Evolutionary conservation across 2,329 filamentous ascomycete species (phyloP).

Genomic region (Trichophyton benhamiae): DNA sequence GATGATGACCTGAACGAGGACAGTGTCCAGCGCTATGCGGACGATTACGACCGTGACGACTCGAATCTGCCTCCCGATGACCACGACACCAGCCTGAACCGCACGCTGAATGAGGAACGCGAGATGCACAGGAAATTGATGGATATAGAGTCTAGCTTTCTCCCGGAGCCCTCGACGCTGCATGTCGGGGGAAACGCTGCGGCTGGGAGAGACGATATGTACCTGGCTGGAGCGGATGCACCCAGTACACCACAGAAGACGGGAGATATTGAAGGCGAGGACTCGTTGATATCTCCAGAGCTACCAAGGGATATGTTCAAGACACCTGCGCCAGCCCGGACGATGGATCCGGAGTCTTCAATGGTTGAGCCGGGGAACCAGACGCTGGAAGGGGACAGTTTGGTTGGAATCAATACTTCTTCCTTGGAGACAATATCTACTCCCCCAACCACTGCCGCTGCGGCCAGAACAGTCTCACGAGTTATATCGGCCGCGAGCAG

Average conservation of each 20-base stretch:
- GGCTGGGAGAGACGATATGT: constrained; percentile 33
- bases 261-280: constrained; percentile 6
- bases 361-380: constrained; percentile 11
- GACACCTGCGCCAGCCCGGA: constrained; percentile 18
- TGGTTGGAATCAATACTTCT: constrained; percentile 21
- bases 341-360: constrained; percentile 4
- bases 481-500: constrained; percentile 22
- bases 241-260: constrained; percentile 12
- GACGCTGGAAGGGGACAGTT: constrained; percentile 2
- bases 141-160: constrained; percentile 52
- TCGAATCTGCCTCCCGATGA: constrained; percentile 13
- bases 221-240: constrained; percentile 28
- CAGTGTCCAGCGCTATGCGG: constrained; percentile 14
- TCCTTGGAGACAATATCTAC: constrained; percentile 33
- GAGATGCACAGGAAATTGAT: constrained; percentile 49
- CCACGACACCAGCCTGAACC: constrained; percentile 17
- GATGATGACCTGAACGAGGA: constrained; percentile 11
- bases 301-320: constrained; percentile 20
- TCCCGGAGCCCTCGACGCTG: constrained; percentile 42
- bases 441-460: constrained; percentile 35
- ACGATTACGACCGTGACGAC: constrained; percentile 18
- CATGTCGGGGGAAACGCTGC: constrained; percentile 20
- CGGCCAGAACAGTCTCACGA: constrained; percentile 29
- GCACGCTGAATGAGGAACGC: constrained; percentile 41
- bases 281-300: constrained; percentile 14